A percentile compares a stretch with the other conserved stretches of the same genome.
phyloP scores from a whole-genome alignment of 306 rosid species.

The apple (Malus domestica) region DNA sequence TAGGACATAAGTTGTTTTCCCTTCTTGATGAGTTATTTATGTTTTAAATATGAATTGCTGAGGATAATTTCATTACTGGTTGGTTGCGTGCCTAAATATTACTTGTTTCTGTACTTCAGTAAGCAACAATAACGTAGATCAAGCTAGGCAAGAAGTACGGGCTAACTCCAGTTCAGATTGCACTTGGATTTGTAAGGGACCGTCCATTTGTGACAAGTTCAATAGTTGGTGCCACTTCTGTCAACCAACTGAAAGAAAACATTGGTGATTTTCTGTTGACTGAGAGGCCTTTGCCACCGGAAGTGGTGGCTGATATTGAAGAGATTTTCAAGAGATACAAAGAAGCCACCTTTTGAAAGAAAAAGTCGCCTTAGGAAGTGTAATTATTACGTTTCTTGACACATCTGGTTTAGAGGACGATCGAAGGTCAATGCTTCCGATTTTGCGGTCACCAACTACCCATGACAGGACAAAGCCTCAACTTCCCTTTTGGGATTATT shows the following conservation, averaged over 20 bases:
- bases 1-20: neutral
- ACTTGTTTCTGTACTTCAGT: constrained; percentile 39
- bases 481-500: neutral
- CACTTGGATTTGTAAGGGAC: constrained; percentile 83
- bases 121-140: constrained; percentile 55
- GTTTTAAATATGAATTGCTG: neutral
- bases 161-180: constrained; percentile 62
- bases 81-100: neutral
- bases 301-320: constrained; percentile 58
- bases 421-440: neutral
- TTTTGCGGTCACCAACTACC: neutral
- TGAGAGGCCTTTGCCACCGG: constrained; percentile 61
- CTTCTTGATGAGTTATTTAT: neutral
- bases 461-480: neutral
- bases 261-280: constrained; percentile 60
- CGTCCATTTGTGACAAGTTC: constrained; percentile 85
- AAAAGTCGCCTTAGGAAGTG: neutral
- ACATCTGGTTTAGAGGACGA: neutral
- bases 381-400: neutral
- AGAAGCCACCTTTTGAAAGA: constrained; percentile 57
- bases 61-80: neutral
- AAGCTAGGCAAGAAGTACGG: constrained; percentile 69
- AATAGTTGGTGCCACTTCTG: constrained; percentile 81
- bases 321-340: constrained; percentile 58
- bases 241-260: constrained; percentile 73